phyloP scores from a whole-genome alignment of 2,329 filamentous ascomycete genomes.

The Aureobasidium subglaciale region DNA sequence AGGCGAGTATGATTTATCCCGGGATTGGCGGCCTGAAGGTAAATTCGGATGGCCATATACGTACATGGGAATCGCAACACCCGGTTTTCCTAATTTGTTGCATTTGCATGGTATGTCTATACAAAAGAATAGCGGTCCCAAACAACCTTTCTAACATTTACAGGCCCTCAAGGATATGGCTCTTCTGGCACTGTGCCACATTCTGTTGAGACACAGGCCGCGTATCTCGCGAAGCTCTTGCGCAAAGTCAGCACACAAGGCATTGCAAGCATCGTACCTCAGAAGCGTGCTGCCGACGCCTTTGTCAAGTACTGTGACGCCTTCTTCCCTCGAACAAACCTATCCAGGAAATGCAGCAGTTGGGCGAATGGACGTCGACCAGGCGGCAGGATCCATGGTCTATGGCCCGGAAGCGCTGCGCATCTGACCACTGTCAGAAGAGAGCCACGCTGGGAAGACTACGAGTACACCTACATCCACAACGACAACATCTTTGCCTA shows the following conservation, averaged over 20 bases:
- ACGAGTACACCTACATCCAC: slow-evolving; percentile 45
- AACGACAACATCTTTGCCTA: slow-evolving; percentile 51
- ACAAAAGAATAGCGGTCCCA: no score
- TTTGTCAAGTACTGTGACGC: slow-evolving; percentile 33
- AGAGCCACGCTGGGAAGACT: slow-evolving; percentile 55
- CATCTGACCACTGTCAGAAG: slow-evolving; percentile 53
- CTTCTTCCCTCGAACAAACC: slow-evolving; percentile 46
- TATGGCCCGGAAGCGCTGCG: slow-evolving; percentile 63
- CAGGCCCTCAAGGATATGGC: slow-evolving; percentile 48
- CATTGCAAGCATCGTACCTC: slow-evolving; percentile 55
- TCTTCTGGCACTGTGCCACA: slow-evolving; percentile 61
- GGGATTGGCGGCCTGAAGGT: slow-evolving; percentile 51
- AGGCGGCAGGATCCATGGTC: slow-evolving; percentile 57
- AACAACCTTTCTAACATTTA: no score
- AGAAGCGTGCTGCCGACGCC: slow-evolving; percentile 47
- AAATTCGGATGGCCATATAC: slow-evolving; percentile 58
- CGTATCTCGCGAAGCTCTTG: slow-evolving; percentile 59
- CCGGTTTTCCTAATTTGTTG: slow-evolving; percentile 61
- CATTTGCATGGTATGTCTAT: slow-evolving; percentile 52
- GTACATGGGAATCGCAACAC: slow-evolving; percentile 57
- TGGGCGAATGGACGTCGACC: slow-evolving; percentile 65
- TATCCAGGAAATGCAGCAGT: slow-evolving; percentile 57
- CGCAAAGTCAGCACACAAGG: slow-evolving; percentile 61
- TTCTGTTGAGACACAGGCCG: slow-evolving; percentile 57
- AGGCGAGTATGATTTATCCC: slow-evolving; percentile 46